Evolutionary conservation across 2,329 filamentous ascomycete genomes (phyloP), one percentile per base, ranked within the genome.

Genomic region (Parastagonospora avenae): DNA sequence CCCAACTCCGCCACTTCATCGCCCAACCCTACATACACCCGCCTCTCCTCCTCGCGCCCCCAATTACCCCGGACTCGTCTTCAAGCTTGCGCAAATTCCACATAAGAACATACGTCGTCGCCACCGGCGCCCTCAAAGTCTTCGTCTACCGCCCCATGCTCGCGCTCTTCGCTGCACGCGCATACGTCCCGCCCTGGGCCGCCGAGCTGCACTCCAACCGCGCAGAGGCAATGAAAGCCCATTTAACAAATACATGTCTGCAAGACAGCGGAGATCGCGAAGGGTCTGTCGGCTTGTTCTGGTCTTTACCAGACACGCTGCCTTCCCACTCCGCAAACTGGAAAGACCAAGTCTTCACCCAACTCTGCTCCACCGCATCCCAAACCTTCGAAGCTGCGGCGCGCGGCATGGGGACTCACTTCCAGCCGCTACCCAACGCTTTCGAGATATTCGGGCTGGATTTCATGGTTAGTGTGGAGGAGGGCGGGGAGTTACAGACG

Each of bases 211-310:
- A 56, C 12, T 30, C 39, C 2, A 48, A 66, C 4, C 60, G 62
- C 8, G 63, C 70, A 8, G 71, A 72, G 48, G 75, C 76, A 6
- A 83, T 96, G 5, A 85, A 85, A 42, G 82, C 86, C 0, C 94
- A 97, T 70, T 82, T 99, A 2, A 99, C 94, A 38, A 99, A 99
- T 73, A 97, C 94, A 2, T 99, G 94, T 72, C 84, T 97, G 1
- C 94, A 97, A 72, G 82, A 83, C 28, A 67, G 69, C 16, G 64
- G 72, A 38, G 73, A 81, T 50, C 65, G 83, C 52, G 83, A 85
- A 57, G 86, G 85, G 44, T 85, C 84, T 11, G 92, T 96, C 8
- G 81, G 82, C 7, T 78, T 83, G 0, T 96, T 96, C 79, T 94
- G 89, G 86, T 78, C 82, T 4, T 76, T 97, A 0, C 79, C 83